phyloP scores from a whole-genome alignment of 495 filamentous ascomycete genomes.

The Aspergillus bertholletiae region DNA sequence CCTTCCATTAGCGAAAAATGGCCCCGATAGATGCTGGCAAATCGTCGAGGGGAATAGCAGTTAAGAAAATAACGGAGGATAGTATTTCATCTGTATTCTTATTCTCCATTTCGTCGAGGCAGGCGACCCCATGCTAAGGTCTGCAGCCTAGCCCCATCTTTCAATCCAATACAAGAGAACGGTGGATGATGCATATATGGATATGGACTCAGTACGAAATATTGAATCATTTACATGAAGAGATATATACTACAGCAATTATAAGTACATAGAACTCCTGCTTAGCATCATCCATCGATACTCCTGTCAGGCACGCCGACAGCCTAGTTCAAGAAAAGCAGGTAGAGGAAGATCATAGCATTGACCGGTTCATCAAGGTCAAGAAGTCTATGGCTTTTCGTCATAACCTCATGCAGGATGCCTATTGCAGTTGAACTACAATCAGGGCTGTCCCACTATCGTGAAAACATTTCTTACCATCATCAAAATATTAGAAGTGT shows the following conservation, averaged over 20 bases:
- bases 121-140: no score
- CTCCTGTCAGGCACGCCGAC: neutral
- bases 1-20: no score
- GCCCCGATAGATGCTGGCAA: no score
- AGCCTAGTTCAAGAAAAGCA: slow-evolving; percentile 1
- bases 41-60: no score
- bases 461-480: neutral
- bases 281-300: neutral
- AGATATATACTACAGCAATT: neutral
- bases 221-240: neutral
- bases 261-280: neutral
- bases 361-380: slow-evolving; percentile 22
- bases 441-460: neutral
- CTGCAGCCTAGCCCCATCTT: no score
- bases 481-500: neutral
- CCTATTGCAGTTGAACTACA: neutral
- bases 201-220: no score
- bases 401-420: slow-evolving; percentile 24
- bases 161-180: neutral
- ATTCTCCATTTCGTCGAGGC: no score
- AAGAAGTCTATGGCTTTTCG: slow-evolving; percentile 12
- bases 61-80: no score
- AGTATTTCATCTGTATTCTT: no score
- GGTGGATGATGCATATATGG: neutral
- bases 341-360: slow-evolving; percentile 17